These are phyloP conservation scores for Malus fusca DNA, from an alignment of 306 rosid genomes.

Conservation along the genomic window DNA sequence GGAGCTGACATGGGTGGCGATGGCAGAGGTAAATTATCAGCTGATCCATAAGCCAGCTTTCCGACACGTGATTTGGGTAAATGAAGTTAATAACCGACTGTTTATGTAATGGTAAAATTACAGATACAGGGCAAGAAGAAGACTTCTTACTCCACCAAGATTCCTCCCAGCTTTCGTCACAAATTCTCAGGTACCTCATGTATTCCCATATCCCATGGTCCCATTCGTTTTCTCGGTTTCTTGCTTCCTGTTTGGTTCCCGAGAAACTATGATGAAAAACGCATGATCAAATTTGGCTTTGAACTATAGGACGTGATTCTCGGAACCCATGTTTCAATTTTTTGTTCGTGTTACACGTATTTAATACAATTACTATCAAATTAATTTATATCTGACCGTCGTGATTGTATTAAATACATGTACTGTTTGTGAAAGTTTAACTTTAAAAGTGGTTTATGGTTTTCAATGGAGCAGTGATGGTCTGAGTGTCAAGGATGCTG, in stretches of 20 bases:
- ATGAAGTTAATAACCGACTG: neutral
- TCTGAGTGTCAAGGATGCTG: conserved; percentile 22
- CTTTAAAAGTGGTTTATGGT: conserved; percentile 6
- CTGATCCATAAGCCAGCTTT: neutral
- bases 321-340: neutral
- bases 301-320: neutral
- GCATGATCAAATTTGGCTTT: neutral
- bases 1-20: conserved; percentile 27
- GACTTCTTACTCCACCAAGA: conserved; percentile 28
- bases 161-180: conserved; percentile 25
- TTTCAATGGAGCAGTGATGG: conserved; percentile 37
- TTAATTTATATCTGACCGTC: too few species aligned
- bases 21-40: neutral
- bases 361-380: too few species aligned
- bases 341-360: neutral
- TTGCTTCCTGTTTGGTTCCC: neutral
- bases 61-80: neutral
- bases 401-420: neutral
- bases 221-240: neutral
- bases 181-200: conserved; percentile 29
- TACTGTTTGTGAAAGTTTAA: neutral
- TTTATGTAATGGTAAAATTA: neutral
- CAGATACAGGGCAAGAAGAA: conserved; percentile 19
- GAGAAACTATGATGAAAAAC: neutral
- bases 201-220: neutral